Base-by-base conservation (phyloP, 441 rosid species). In the Populus tomentosa region DNA sequence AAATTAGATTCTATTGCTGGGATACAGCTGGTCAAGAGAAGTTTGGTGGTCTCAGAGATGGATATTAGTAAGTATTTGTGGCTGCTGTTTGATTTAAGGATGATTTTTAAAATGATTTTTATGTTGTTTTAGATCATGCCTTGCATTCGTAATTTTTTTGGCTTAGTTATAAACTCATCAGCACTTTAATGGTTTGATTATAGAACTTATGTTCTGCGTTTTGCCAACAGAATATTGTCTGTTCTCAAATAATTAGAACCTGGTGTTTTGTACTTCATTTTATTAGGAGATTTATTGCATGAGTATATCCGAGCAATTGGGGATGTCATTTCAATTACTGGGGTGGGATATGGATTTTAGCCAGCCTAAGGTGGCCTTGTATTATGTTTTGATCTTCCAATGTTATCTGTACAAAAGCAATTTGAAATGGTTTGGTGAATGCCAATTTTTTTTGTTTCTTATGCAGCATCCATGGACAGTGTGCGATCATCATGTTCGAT, bases 401-500 rank as follows among this genome's bases (percentile, higher is more conserved):
- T 59, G 24, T 24, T 30, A 6, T 6, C 18, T 66, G 20, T 28
- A 23, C 7, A 30, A 13, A 6, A 14, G 24, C 0, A 9, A 23
- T 24, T 16, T 66, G 14, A 26, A 9, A 30, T 66, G 18, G 13
- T 66, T 66, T 30, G 7, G 14, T n/a, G 67, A 63, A 63, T 28
- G 3, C 5, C 66, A 7, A 7, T 7, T 16, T 18, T 28, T 28
- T 21, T 14, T 21, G 20, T 28, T 6, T 16, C 16, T 38, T 35
- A 9, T 82, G 86, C 90, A 93, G 98, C 82, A 95, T 95, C 80
- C 98, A 93, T 80, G 96, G 97, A 24, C 93, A 95, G 33, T 95
- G 98, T 87, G 98, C 97, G 14, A 88, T 94, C 66, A 90, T 92
- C 71, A 94, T 94, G 97, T 90, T 94, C 77, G 96, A 92, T 82